These are phyloP conservation scores for Adenanthera pavonina DNA, from an alignment of 306 rosid genomes.

Conservation along the genomic window DNA sequence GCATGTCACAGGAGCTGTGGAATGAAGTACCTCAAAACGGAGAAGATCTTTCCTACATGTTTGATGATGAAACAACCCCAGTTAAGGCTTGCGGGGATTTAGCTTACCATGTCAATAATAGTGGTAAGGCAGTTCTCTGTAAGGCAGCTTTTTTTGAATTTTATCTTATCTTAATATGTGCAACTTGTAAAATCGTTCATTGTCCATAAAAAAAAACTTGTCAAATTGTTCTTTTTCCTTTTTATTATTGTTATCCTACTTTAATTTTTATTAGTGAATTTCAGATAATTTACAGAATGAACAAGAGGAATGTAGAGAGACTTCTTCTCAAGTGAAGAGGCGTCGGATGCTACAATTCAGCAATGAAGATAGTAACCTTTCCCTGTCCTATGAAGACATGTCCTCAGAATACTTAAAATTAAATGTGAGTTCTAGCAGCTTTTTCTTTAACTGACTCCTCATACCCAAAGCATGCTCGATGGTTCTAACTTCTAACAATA, in stretches of 20 bases:
- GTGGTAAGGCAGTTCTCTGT: constrained; percentile 47
- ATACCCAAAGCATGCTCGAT: constrained; percentile 2
- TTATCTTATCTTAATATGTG: constrained; percentile 7
- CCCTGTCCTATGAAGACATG: constrained; percentile 50
- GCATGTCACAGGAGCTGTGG: constrained; percentile 61
- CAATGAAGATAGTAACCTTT: constrained; percentile 47
- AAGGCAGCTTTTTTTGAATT: neutral
- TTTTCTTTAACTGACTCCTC: constrained; percentile 27
- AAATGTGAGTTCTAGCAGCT: constrained; percentile 60
- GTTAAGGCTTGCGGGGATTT: constrained; percentile 84
- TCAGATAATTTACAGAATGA: constrained; percentile 60
- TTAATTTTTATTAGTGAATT: constrained; percentile 41
- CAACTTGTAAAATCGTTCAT: constrained; percentile 8
- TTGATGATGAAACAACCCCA: constrained; percentile 91
- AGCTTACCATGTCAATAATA: constrained; percentile 53
- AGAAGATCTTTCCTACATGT: constrained; percentile 67
- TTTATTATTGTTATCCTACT: constrained; percentile 21
- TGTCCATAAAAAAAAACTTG: too few relatives aligned
- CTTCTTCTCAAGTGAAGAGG: constrained; percentile 75
- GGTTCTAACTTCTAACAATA: neutral
- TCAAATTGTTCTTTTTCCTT: neutral
- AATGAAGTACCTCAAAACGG: constrained; percentile 62
- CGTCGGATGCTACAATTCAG: constrained; percentile 85
- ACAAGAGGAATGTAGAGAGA: constrained; percentile 55
- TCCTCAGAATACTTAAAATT: constrained; percentile 61